Percentiles rank a stretch among this genome's conserved stretches.
Evolutionary conservation across 2,329 filamentous ascomycete genomes (phyloP).

Genomic region (Didymella arachidicola): DNA sequence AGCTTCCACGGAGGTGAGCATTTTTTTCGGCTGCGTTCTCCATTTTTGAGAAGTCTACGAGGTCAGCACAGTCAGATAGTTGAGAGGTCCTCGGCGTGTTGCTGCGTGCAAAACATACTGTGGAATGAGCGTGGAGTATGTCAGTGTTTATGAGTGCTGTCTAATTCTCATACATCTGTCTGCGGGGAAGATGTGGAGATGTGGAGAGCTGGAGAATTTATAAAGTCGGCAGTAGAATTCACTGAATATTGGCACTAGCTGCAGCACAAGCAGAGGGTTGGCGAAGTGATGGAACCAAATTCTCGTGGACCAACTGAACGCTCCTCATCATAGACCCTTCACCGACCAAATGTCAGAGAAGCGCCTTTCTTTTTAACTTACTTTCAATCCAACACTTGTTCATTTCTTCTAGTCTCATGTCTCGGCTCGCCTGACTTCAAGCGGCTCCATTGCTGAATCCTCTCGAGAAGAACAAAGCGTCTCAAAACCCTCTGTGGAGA

Average conservation of each 20-base stretch:
- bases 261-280: background rate
- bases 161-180: background rate
- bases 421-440: background rate
- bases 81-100: background rate
- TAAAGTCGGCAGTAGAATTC: background rate
- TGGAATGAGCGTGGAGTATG: background rate
- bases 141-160: background rate
- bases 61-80: background rate
- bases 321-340: background rate
- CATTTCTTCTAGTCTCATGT: background rate
- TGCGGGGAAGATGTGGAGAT: background rate
- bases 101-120: background rate
- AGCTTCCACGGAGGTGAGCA: background rate
- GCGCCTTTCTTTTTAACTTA: background rate
- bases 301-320: background rate
- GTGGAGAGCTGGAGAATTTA: background rate
- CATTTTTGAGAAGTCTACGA: slow-evolving; percentile 1
- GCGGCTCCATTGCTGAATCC: no score
- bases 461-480: background rate
- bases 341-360: background rate
- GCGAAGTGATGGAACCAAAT: background rate
- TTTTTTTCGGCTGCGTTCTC: slow-evolving; percentile 4
- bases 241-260: background rate
- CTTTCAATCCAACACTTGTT: background rate
- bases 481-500: background rate